Percentiles rank a stretch among this genome's conserved stretches.
These are phyloP conservation scores for Sporisorium reilianum DNA, from an alignment of 1,284 basidiomycete species.

Conservation along the genomic window DNA sequence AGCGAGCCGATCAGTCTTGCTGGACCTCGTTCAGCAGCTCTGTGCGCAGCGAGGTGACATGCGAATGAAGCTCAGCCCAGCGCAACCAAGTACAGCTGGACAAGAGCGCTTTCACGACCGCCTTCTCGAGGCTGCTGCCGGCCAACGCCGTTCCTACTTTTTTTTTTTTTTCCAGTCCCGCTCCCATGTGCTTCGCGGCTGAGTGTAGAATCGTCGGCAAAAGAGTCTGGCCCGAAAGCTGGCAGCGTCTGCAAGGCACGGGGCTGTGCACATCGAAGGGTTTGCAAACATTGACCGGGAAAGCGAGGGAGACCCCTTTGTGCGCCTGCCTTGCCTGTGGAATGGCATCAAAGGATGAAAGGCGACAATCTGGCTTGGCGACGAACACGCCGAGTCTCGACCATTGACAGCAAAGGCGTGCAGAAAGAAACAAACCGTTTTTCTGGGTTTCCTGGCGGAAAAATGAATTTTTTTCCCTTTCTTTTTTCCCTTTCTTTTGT, in stretches of 20 bases:
- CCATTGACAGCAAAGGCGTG: background rate
- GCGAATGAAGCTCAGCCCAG: background rate
- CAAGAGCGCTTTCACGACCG: background rate
- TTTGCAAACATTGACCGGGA: too few relatives aligned
- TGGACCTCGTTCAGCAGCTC: background rate
- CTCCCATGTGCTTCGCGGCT: background rate
- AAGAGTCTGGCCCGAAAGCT: background rate
- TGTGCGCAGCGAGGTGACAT: background rate
- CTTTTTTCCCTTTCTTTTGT: background rate
- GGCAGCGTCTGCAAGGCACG: background rate
- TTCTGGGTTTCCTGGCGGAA: background rate
- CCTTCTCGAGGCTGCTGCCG: background rate
- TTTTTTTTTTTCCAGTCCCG: background rate
- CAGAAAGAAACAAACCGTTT: background rate
- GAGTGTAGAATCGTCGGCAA: background rate
- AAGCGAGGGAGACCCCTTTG: too few relatives aligned
- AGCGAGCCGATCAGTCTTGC: too few relatives aligned
- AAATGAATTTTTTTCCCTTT: background rate
- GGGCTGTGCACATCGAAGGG: too few relatives aligned
- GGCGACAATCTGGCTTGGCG: background rate
- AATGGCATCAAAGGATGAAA: background rate
- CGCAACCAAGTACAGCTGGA: too few relatives aligned
- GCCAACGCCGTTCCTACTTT: background rate
- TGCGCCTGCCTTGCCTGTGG: background rate
- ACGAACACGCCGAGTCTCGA: background rate